Base-by-base conservation (phyloP, 2,329 filamentous ascomycete genomes). In the Sarocladium brachiariae region DNA sequence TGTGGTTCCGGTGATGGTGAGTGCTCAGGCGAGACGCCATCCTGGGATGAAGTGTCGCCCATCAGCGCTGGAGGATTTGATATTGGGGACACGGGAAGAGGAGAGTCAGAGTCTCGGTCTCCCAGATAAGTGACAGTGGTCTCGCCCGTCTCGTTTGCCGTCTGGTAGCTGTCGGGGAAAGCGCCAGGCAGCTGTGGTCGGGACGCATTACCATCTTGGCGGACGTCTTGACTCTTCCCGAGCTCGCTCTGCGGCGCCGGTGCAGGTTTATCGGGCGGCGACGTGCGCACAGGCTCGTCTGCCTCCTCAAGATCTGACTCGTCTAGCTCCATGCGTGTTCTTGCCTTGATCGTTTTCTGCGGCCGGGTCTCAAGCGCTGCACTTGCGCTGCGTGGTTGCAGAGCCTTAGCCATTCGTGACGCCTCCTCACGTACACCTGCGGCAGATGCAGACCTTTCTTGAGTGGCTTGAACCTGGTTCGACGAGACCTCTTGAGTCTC, bases 41-140 rank as follows among this genome's bases (percentile, higher is more conserved):
- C 84, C 59, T 86, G 82, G 56, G 84, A 87, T 10, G 85, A 88
- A 5, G 77, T 83, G 64, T 90, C 86, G 19, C 78, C 77, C 58
- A 86, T 78, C 31, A 92, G 77, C 27, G 80, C 18, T 30, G 86
- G 86, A 23, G 80, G 83, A 43, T 80, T 75, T 63, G 65, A 61
- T 11, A 77, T 64, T 2, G 81, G 81, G 16, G 84, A 85, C 3
- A 86, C 74, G 53, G 84, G 73, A 2, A 85, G 76, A 2, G 85
- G 86, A 2, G 86, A 89, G 63, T 88, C 85, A 6, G 82, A 82
- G 48, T 56, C 62, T 33, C 61, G 60, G 47, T 61, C 56, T 45
- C 57, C 55, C 27, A 61, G 54, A 38, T 57, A 52, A 51, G 56
- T 60, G 10, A 57, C 43, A 16, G 69, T 58, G 52, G 58, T 61